Base-by-base conservation (phyloP, 2,329 filamentous ascomycete species). In the Ramichloridium luteum region DNA sequence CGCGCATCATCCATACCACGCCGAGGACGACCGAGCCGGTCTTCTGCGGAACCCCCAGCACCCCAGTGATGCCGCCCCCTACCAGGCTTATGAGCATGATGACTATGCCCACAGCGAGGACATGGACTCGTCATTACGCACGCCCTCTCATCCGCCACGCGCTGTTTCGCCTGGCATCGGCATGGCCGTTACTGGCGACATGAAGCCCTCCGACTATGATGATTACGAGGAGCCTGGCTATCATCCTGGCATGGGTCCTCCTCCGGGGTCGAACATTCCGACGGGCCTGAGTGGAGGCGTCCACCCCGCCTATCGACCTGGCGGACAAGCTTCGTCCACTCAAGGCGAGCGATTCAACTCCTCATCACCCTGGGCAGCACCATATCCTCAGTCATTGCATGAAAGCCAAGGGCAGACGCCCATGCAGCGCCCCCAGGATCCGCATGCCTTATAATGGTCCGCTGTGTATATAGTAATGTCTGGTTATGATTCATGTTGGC, bases 11-110 rank as follows among this genome's bases (percentile, higher is more conserved):
- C 6, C 16, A 29, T 15, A 11, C 13, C 27, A 29, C n/a, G 15
- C 4, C 12, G 48, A 50, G 33, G 49, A 52, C 36, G 50, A 52
- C 35, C 37, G 41, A 27, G 40, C 41, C 14, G 48, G 46, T 8
- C 36, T 53, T 5, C 38, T 53, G 6, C 25, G 38, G n/a, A 26
- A 48, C 27, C 39, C 46, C 4, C 38, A 40, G 14, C 31, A 30
- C 26, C 35, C 38, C 5, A 41, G 33, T 10, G 38, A 35, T 4
- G 16, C 18, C 27, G 18, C 25, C 11, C 27, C 25, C 8, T 14
- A 26, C 13, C 39, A 34, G 32, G 42, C 40, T 2, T 45, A 44
- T 23, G 34, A 39, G 22, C 13, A 34, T 15, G 31, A 38, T 14
- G 30, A 32, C 6, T 32, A 31, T 16, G 23, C 17, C 31, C 28